phyloP scores from a whole-genome alignment of 768 basidiomycete species.

The Psilocybe tampanensis region DNA sequence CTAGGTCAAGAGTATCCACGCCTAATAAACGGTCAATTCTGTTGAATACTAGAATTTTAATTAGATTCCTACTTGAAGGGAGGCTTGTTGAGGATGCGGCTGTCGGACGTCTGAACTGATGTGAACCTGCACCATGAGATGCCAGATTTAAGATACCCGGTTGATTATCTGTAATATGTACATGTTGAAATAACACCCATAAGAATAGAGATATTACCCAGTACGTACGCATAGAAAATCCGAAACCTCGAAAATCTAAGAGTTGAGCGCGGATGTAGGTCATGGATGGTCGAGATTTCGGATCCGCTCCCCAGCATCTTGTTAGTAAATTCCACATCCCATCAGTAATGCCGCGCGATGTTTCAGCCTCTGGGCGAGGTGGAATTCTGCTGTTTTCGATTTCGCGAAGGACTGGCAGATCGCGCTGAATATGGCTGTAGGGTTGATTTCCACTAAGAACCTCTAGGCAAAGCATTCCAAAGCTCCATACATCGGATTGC shows the following conservation, averaged over 20 bases:
- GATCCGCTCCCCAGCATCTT: conserved; percentile 44
- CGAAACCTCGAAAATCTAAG: not conserved
- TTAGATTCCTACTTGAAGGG: not conserved
- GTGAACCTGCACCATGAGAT: too few species aligned
- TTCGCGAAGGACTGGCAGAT: conserved; percentile 35
- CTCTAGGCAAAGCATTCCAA: conserved; percentile 50
- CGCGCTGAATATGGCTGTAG: conserved; percentile 32
- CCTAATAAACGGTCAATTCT: not conserved
- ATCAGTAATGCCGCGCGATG: conserved; percentile 34
- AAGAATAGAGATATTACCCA: not conserved
- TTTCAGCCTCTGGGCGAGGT: conserved; percentile 33
- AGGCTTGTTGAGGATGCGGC: too few species aligned
- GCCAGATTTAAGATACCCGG: too few species aligned
- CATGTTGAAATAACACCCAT: not conserved
- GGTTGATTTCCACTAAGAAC: conserved; percentile 44
- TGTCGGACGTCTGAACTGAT: too few species aligned
- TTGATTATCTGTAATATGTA: not conserved
- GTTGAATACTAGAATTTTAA: not conserved
- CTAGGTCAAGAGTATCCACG: not conserved
- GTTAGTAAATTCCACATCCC: conserved; percentile 45
- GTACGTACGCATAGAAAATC: not conserved
- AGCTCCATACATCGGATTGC: conserved; percentile 50
- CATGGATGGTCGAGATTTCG: conserved; percentile 42
- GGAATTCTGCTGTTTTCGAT: conserved; percentile 40
- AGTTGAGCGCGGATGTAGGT: conserved; percentile 31